Evolutionary conservation across 768 basidiomycete genomes (phyloP).

Genomic region (Naganishia vaughanmartiniae): DNA sequence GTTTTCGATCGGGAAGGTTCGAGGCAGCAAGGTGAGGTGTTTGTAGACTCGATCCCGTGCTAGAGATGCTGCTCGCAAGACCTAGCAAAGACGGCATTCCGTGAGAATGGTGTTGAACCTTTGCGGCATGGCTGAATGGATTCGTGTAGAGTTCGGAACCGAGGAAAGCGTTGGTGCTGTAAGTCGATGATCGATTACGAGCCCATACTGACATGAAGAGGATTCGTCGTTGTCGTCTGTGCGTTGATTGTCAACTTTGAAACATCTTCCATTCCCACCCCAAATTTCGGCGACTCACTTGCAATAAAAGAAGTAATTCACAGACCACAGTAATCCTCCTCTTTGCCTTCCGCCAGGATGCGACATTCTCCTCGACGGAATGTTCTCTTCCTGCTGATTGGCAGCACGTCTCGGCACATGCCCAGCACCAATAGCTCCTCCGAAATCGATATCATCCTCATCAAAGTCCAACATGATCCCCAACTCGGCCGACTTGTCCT

Average conservation of each 20-base stretch:
- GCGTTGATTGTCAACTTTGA: background rate
- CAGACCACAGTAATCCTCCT: conserved; percentile 80
- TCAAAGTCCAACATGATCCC: conserved; percentile 33
- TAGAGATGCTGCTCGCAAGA: conserved; percentile 27
- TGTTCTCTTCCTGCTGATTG: background rate
- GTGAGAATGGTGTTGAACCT: conserved; percentile 8
- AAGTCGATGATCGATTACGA: conserved; percentile 55
- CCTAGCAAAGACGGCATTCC: conserved; percentile 25
- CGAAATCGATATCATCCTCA: conserved; percentile 32
- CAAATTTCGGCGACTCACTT: conserved; percentile 62
- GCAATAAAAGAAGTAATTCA: conserved; percentile 96
- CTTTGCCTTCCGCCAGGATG: conserved; percentile 6
- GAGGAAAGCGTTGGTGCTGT: conserved; percentile 22
- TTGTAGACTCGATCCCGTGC: background rate
- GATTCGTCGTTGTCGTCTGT: conserved; percentile 66
- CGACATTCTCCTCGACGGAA: conserved; percentile 12
- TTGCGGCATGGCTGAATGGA: conserved; percentile 16
- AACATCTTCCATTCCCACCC: background rate
- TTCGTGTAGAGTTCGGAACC: conserved; percentile 17
- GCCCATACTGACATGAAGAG: conserved; percentile 92
- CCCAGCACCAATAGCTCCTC: conserved; percentile 33
- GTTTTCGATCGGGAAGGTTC: conserved; percentile 20
- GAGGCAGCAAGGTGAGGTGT: background rate
- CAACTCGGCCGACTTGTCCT: conserved; percentile 30
- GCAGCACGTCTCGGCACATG: conserved; percentile 22